Evolutionary conservation across 2,329 filamentous ascomycete species (phyloP), one percentile per base, ranked within the genome.

Genomic region (Trichoderma citrinoviride): DNA sequence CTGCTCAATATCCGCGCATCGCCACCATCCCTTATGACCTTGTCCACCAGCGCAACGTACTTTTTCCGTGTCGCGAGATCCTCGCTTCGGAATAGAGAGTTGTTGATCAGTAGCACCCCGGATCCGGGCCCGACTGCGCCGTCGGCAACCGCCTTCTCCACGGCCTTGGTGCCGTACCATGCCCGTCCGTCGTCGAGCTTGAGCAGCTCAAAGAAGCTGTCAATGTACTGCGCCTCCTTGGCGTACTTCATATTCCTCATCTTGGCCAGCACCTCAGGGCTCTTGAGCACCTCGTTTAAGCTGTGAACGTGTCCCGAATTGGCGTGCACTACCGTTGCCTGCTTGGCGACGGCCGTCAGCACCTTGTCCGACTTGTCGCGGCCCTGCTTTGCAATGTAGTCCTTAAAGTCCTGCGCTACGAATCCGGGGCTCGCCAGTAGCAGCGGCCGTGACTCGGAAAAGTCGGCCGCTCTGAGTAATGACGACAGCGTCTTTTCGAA

Each of bases 391-490:
- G 84, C 80, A 43, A 88, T 85, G 77, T 91, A 93, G 46, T 88
- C 87, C 62, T 91, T 88, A 74, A 99, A 97, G 21, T 89, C 88
- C 2, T 85, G 80, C 0, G 94, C 94, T 7, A 91, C 87, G 75
- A 96, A 99, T 0, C 94, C 95, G 0, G 95, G 94, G 67, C 90
- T 93, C 1, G 94, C 95, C 2, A 99, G 82, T 21, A 99, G 81
- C 14, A 98, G 79, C 0, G 93, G 92, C 17, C 89, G 84, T 19
- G 87, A 84, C 58, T 83, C 80, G 17, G 80, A 78, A 68, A 96
- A 89, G 74, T 97, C 92, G 72, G 97, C 84, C 65, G 91, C 89
- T 27, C 92, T 86, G 2, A 91, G 79, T 14, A 98, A 82, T 0
- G 91, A 92, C 41, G 90, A 83, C 41, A 96, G 82, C 0, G 87